These are phyloP conservation scores for Hirschioporus abietinus DNA, from an alignment of 768 basidiomycete species.

Conservation along the genomic window DNA sequence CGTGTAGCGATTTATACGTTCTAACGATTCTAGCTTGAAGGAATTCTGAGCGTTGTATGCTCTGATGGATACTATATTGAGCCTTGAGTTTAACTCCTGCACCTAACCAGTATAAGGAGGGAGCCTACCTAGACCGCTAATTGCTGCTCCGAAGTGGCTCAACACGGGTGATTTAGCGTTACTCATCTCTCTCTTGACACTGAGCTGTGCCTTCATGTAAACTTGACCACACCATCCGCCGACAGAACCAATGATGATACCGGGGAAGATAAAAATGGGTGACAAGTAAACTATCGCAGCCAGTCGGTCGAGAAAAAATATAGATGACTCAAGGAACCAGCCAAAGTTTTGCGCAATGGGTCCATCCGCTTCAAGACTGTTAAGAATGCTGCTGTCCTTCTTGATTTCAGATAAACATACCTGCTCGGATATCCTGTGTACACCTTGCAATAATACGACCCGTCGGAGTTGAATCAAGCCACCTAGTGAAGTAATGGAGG, in stretches of 20 bases:
- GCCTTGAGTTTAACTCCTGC: no score
- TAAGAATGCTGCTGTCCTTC: not conserved
- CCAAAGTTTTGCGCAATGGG: conserved; percentile 8
- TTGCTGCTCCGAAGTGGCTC: conserved; percentile 45
- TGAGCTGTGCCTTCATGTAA: conserved; percentile 42
- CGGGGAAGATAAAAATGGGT: conserved; percentile 43
- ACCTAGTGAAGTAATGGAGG: conserved; percentile 16
- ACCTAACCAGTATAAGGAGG: not conserved
- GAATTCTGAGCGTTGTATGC: conserved; percentile 56
- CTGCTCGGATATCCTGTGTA: conserved; percentile 27
- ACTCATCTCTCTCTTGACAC: conserved; percentile 44
- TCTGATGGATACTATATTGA: conserved; percentile 40
- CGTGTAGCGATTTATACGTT: conserved; percentile 50
- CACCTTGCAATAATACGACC: conserved; percentile 28
- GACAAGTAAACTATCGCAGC: conserved; percentile 38
- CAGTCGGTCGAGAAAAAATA: conserved; percentile 37
- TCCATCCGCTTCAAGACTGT: conserved; percentile 15
- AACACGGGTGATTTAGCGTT: conserved; percentile 32
- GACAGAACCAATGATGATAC: conserved; percentile 33
- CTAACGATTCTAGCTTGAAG: conserved; percentile 40
- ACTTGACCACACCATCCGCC: conserved; percentile 40
- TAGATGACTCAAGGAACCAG: conserved; percentile 11
- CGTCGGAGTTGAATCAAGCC: conserved; percentile 30
- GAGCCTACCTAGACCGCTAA: conserved; percentile 42
- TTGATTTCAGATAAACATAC: conserved; percentile 17